These are phyloP conservation scores for Anaeromyces robustus DNA, from an alignment of 192 early-diverging fungal genomes.

Conservation along the genomic window DNA sequence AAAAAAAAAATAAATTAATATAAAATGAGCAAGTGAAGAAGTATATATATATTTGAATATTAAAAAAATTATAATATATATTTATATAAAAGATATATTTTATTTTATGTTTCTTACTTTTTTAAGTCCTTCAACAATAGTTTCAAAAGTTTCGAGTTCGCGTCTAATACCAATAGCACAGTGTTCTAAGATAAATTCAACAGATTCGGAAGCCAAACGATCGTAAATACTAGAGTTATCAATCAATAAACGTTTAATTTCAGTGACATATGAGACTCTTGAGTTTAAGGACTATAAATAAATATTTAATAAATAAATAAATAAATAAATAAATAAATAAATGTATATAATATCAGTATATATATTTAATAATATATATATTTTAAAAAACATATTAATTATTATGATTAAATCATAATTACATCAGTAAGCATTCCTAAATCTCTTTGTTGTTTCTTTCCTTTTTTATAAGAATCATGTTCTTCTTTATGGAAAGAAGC, in stretches of 20 bases:
- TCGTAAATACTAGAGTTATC: constrained; percentile 23
- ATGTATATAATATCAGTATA: background rate
- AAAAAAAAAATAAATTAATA: too few species aligned
- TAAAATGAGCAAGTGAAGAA: too few species aligned
- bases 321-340: background rate
- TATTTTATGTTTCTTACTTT: constrained; percentile 23
- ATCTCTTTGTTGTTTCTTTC: constrained; percentile 26
- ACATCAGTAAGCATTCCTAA: constrained; percentile 23
- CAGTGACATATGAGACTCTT: constrained; percentile 24
- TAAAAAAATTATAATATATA: too few species aligned
- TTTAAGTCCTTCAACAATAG: constrained; percentile 29
- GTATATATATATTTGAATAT: too few species aligned
- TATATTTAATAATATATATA: too few species aligned
- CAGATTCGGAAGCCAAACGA: constrained; percentile 16
- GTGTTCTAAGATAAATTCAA: constrained; percentile 17
- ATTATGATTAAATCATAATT: too few species aligned
- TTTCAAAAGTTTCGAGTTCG: constrained; percentile 29
- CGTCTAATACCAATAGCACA: constrained; percentile 16
- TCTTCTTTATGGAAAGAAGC: constrained; percentile 23
- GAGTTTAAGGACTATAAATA: constrained; percentile 21
- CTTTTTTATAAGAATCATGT: constrained; percentile 19
- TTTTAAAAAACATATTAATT: too few species aligned
- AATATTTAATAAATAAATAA: background rate
- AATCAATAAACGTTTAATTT: constrained; percentile 30
- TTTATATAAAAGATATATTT: too few species aligned